phyloP scores from a whole-genome alignment of 192 early-diverging fungal genomes.

The Mortierella alpina region DNA sequence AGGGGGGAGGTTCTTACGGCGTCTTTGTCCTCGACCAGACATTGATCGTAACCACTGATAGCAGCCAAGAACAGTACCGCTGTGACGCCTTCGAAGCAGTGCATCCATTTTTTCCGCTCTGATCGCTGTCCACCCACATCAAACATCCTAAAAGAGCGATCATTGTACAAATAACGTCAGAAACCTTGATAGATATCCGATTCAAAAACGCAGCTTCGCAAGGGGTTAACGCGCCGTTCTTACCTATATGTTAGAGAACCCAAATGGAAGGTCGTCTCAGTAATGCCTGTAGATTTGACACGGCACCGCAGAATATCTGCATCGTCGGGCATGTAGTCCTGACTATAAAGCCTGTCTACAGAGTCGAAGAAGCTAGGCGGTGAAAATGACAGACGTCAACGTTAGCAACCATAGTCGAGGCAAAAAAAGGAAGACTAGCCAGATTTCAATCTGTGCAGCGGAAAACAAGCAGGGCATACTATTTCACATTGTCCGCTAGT shows the following conservation, averaged over 20 bases:
- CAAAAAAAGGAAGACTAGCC: background rate
- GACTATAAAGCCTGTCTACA: constrained; percentile 59
- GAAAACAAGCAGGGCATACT: constrained; percentile 47
- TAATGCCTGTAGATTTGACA: constrained; percentile 73
- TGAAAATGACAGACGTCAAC: background rate
- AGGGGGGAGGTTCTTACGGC: constrained; percentile 36
- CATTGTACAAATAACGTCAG: background rate
- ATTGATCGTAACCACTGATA: constrained; percentile 71
- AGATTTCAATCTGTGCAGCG: background rate
- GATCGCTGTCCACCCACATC: constrained; percentile 70
- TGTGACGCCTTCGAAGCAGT: constrained; percentile 67
- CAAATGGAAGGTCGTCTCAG: constrained; percentile 67
- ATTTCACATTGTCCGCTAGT: constrained; percentile 63
- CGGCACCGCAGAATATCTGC: constrained; percentile 70
- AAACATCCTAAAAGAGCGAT: constrained; percentile 60
- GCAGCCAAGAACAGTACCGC: constrained; percentile 70
- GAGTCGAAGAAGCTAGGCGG: constrained; percentile 60
- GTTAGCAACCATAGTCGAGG: constrained; percentile 1
- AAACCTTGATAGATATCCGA: no score
- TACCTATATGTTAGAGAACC: constrained; percentile 63
- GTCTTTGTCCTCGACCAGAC: constrained; percentile 62
- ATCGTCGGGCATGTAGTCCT: constrained; percentile 64
- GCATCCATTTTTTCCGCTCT: constrained; percentile 67
- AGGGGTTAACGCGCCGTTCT: background rate
- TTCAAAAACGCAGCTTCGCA: no score